phyloP scores from a whole-genome alignment of 1,284 basidiomycete genomes.

The Fomitiporia mediterranea region DNA sequence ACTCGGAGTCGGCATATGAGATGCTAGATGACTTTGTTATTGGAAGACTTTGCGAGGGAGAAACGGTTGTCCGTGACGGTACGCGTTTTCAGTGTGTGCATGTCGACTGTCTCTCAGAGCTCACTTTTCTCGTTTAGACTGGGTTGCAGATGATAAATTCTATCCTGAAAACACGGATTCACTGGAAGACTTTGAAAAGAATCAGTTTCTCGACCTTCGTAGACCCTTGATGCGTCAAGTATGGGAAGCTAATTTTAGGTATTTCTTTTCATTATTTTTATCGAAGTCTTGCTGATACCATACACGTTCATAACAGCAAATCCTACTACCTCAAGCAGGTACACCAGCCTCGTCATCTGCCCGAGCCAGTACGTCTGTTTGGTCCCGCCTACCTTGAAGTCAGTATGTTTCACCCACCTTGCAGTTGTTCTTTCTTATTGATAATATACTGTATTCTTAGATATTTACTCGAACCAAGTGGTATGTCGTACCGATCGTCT shows the following conservation, averaged over 20 bases:
- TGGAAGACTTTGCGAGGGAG: constrained; percentile 75
- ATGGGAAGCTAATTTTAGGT: constrained; percentile 80
- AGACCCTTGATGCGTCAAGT: constrained; percentile 85
- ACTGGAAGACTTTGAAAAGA: constrained; percentile 76
- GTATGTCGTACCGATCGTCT: constrained; percentile 92
- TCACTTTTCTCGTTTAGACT: constrained; percentile 48
- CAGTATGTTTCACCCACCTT: constrained; percentile 17
- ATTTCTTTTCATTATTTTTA: constrained; percentile 19
- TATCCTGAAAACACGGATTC: constrained; percentile 84
- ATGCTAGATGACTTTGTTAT: constrained; percentile 87
- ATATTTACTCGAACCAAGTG: constrained; percentile 86
- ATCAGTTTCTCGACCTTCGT: constrained; percentile 89
- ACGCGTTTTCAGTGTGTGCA: constrained; percentile 25
- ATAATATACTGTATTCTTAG: constrained; percentile 33
- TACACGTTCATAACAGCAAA: constrained; percentile 51
- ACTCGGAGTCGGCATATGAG: constrained; percentile 88
- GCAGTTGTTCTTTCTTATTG: background rate
- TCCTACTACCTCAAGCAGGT: constrained; percentile 96
- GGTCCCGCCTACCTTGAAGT: constrained; percentile 81
- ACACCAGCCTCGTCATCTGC: constrained; percentile 90
- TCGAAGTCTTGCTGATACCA: too few species aligned
- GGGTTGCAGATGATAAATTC: constrained; percentile 85
- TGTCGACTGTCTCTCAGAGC: background rate
- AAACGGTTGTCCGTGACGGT: constrained; percentile 77
- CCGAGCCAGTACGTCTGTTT: constrained; percentile 86